phyloP scores from a whole-genome alignment of 768 basidiomycete genomes.

The Galerina sulciceps region DNA sequence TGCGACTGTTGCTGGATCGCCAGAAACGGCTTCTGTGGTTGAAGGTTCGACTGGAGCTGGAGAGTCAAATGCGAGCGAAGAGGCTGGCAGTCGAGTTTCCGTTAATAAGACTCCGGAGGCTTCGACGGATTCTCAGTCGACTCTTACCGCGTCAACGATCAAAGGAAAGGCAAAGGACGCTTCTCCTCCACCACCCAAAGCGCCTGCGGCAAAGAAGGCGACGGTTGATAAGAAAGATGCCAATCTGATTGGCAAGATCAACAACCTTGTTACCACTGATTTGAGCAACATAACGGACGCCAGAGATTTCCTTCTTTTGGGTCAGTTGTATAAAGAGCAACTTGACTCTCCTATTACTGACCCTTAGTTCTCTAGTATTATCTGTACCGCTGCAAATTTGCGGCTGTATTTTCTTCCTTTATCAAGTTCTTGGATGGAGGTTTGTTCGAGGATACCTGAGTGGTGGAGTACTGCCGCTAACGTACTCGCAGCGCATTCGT shows the following conservation, averaged over 20 bases:
- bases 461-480: not conserved
- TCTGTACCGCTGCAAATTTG: conserved; percentile 46
- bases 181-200: not conserved
- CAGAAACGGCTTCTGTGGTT: not conserved
- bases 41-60: not conserved
- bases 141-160: not conserved
- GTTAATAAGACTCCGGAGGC: not conserved
- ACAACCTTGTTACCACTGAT: conserved; percentile 76
- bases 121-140: not conserved
- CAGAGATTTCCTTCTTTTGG: conserved; percentile 35
- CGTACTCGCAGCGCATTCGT: conserved; percentile 49
- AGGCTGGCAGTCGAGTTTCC: not conserved
- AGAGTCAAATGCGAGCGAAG: not conserved
- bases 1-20: not conserved
- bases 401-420: conserved; percentile 46
- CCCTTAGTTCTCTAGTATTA: conserved; percentile 25
- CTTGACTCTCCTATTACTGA: not conserved
- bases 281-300: conserved; percentile 37
- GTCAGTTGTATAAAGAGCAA: conserved; percentile 10
- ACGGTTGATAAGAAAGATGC: conserved; percentile 20
- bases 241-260: conserved; percentile 75
- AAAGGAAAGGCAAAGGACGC: not conserved
- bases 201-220: not conserved
- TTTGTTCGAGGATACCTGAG: conserved; percentile 4
- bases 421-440: conserved; percentile 51